phyloP scores from a whole-genome alignment of 2,329 filamentous ascomycete species.

The Claviceps quebecensis region DNA sequence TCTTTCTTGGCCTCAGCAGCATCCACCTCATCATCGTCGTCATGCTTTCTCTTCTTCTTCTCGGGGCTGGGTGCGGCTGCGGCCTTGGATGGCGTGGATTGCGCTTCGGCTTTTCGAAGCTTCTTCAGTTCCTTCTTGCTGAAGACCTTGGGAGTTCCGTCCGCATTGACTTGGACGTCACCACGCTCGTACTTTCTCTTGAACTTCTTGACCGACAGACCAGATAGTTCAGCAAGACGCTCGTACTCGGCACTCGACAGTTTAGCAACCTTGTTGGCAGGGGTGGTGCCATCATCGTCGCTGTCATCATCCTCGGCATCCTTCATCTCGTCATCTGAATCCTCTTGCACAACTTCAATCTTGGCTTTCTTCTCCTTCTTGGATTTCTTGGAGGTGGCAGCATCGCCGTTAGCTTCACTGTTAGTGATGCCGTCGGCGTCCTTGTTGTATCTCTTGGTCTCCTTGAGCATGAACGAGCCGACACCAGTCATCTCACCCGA shows the following conservation, averaged over 20 bases:
- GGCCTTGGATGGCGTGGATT: conserved; percentile 26
- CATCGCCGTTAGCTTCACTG: conserved; percentile 29
- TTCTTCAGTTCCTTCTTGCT: conserved; percentile 71
- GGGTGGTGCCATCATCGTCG: conserved; percentile 18
- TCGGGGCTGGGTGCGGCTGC: conserved; percentile 17
- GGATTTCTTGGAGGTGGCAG: conserved; percentile 26
- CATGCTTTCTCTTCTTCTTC: conserved; percentile 57
- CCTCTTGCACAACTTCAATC: conserved; percentile 25
- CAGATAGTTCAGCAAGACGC: conserved; percentile 49
- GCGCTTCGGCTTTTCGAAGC: conserved; percentile 47
- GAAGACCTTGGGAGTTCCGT: conserved; percentile 51
- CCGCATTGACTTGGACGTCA: conserved; percentile 51
- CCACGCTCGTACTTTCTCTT: conserved; percentile 65
- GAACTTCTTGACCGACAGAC: conserved; percentile 62
- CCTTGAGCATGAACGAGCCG: conserved; percentile 82
- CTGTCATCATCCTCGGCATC: conserved; percentile 28
- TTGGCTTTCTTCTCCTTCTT: conserved; percentile 29
- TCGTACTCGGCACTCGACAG: conserved; percentile 43
- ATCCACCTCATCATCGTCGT: conserved; percentile 53
- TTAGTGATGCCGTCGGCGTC: conserved; percentile 76
- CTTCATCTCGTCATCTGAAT: conserved; percentile 30
- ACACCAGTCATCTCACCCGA: conserved; percentile 50
- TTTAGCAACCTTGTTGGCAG: conserved; percentile 25
- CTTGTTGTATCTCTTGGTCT: conserved; percentile 84
- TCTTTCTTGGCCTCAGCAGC: conserved; percentile 46